Evolutionary conservation across 345 rosid species (phyloP).

Genomic region (Populus deltoides): DNA sequence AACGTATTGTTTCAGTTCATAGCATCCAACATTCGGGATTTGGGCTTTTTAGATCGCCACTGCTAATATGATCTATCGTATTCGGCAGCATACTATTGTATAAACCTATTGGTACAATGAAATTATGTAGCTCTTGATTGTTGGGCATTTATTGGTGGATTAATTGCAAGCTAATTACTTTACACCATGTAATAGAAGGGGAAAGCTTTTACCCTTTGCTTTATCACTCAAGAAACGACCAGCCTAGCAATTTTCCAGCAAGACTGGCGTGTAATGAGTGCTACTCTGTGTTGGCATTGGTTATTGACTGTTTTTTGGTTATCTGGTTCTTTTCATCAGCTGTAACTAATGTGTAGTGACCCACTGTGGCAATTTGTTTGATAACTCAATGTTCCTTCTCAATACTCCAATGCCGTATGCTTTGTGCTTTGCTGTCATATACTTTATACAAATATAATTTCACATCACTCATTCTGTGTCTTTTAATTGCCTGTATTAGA

Average conservation of each 20-base stretch:
- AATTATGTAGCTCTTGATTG: not conserved
- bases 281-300: not conserved
- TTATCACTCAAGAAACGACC: not conserved
- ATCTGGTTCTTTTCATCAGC: not conserved
- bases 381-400: not conserved
- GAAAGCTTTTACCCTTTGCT: not conserved
- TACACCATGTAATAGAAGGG: not conserved
- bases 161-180: not conserved
- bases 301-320: not conserved
- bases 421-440: not conserved
- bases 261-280: not conserved
- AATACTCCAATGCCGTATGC: not conserved
- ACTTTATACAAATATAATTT: not conserved
- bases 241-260: not conserved
- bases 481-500: slow-evolving; percentile 5
- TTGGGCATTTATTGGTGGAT: not conserved
- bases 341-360: too few species aligned
- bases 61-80: not conserved
- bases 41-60: not conserved
- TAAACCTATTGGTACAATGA: not conserved
- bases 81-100: not conserved
- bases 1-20: not conserved
- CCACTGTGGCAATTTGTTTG: not conserved
- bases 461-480: slow-evolving; percentile 2
- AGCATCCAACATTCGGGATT: not conserved